Percentiles rank a stretch among this genome's conserved stretches.
phyloP scores from a whole-genome alignment of 1,139 yeast genomes.

The Candida albicans region DNA sequence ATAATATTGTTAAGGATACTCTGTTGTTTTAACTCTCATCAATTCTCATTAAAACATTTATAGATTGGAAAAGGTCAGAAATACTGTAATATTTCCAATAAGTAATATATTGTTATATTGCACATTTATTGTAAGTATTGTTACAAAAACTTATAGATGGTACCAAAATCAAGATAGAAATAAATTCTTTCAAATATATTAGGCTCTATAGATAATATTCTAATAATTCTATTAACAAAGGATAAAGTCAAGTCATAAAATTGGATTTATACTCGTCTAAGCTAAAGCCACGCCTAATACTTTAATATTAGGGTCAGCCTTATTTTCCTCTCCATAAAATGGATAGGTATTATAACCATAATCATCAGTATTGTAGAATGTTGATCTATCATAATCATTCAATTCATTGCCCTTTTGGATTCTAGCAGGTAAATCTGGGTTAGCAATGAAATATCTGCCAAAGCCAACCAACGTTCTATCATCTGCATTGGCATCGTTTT shows the following conservation, averaged over 20 bases:
- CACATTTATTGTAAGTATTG: too few species aligned
- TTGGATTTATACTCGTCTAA: neutral
- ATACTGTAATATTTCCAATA: too few species aligned
- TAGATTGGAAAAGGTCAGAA: neutral
- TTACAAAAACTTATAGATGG: too few species aligned
- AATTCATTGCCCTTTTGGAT: constrained; percentile 42
- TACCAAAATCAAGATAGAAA: too few species aligned
- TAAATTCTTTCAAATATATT: too few species aligned
- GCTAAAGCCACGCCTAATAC: constrained; percentile 14
- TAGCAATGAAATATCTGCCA: constrained; percentile 50
- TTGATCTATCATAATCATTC: constrained; percentile 27
- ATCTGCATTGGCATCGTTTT: constrained; percentile 27
- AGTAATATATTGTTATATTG: too few species aligned
- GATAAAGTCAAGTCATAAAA: too few species aligned
- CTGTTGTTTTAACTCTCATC: neutral
- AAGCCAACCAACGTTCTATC: constrained; percentile 45
- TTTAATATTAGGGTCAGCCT: constrained; percentile 17
- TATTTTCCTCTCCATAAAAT: constrained; percentile 12
- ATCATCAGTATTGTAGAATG: constrained; percentile 23
- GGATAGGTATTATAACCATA: constrained; percentile 29
- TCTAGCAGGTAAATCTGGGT: constrained; percentile 54
- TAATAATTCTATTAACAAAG: neutral
- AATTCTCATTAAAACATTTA: neutral
- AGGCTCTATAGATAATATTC: neutral
- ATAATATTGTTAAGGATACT: neutral